Evolutionary conservation across 164 flowering plant genomes (phyloP), one percentile per base, ranked within the genome.

Genomic region (Sedum album): DNA sequence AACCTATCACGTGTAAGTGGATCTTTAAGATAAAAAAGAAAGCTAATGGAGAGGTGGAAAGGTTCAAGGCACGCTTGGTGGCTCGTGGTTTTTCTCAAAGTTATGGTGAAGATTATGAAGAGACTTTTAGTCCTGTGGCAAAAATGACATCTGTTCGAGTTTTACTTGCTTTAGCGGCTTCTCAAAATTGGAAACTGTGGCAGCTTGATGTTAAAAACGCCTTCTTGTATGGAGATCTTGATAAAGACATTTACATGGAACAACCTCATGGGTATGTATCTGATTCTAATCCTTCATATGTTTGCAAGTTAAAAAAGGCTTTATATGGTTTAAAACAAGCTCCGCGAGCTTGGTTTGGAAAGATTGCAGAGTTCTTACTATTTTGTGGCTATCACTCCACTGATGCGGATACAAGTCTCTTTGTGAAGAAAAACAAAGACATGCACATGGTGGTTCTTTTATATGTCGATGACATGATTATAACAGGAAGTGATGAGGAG

Each of bases 51-150:
- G 31, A 23, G 30, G 31, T 20, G 31, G 62, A 57, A 23, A 57
- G 62, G 62, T 57, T 57, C 62, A 57, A 57, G 62, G 62, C 62
- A 0, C 25, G 31, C 62, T 57, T 57, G 62, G 62, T 57, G 31
- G 62, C 62, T 21, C 62, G 62, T 23, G 62, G 62, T 57, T 57
- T 57, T 26, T 23, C 8, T 57, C 62, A 57, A 57, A 57, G 14
- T 57, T 20, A 5, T 20, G 62, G 62, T 28, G 28, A 57, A 23
- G 62, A 57, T 28, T 57, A 57, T 57, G 62, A 57, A 28, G 62
- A 57, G 62, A 57, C 62, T 1, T 57, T 57, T 2, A 57, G 8
- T 8, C 62, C 30, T 26, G 62, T 57, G 28, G 7, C 60, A 21
- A 57, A 57, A 28, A 57, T 28, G 62, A 57, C 62, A 28, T 7